Percentiles rank a stretch among this genome's conserved stretches.
These are phyloP conservation scores for Phlebiopsis flavidoalba DNA, from an alignment of 768 basidiomycete species.

Conservation along the genomic window DNA sequence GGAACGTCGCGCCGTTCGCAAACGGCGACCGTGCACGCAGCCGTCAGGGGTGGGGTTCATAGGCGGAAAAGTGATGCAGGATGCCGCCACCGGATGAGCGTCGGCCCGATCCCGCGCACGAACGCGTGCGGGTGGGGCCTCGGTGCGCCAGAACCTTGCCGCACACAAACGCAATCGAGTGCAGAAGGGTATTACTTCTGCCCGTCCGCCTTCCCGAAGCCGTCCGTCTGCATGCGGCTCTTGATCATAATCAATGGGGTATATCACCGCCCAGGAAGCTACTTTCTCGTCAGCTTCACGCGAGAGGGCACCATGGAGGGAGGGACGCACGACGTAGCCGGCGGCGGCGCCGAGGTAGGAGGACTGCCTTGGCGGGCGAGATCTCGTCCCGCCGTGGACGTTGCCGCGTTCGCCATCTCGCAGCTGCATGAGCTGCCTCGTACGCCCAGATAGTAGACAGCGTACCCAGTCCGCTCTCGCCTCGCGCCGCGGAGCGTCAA, in stretches of 20 bases:
- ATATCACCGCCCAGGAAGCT: constrained; percentile 93
- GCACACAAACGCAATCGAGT: constrained; percentile 80
- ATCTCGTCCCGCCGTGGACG: constrained; percentile 71
- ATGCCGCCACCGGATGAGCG: constrained; percentile 74
- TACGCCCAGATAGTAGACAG: constrained; percentile 89
- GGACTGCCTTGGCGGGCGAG: constrained; percentile 66
- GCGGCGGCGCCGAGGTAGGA: constrained; percentile 91
- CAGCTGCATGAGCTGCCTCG: constrained; percentile 87
- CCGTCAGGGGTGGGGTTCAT: not conserved
- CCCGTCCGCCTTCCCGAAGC: constrained; percentile 66
- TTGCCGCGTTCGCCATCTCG: constrained; percentile 72
- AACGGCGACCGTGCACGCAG: constrained; percentile 71
- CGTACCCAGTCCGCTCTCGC: constrained; percentile 78
- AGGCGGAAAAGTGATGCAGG: not conserved
- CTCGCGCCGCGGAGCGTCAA: constrained; percentile 82
- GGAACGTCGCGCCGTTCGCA: constrained; percentile 95
- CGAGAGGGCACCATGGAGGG: not conserved
- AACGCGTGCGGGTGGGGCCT: constrained; percentile 86
- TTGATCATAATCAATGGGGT: constrained; percentile 97
- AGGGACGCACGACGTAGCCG: constrained; percentile 74
- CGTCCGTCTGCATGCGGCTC: constrained; percentile 94
- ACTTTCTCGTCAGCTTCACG: not conserved
- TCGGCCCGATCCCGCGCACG: constrained; percentile 86
- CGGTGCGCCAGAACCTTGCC: constrained; percentile 76
- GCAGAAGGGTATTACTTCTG: constrained; percentile 83